Evolutionary conservation across 257 asterid genomes (phyloP).

Genomic region (Echites panduratus): DNA sequence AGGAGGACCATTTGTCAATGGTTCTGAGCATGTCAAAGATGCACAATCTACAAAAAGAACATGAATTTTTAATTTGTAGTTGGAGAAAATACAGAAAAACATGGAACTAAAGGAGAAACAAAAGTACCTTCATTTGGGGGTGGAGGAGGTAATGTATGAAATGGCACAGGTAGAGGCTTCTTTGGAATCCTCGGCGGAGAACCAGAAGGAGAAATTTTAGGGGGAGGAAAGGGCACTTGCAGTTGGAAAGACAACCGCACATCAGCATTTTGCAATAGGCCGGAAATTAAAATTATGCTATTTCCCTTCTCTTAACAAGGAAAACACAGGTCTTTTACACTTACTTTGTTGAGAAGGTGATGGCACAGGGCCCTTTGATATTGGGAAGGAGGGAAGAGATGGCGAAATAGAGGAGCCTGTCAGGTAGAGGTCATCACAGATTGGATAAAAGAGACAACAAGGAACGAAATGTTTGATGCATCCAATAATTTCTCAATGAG

Average conservation of each 20-base stretch:
- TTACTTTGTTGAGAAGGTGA: conserved; percentile 36
- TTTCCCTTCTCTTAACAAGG: conserved; percentile 13
- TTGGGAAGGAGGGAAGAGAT: conserved; percentile 26
- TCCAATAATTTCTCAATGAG: conserved; percentile 10
- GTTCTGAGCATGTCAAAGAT: conserved; percentile 65
- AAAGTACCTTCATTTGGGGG: conserved; percentile 72
- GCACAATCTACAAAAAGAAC: conserved; percentile 52
- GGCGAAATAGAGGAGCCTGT: conserved; percentile 37
- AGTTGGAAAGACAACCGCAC: conserved; percentile 26
- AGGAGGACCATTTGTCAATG: conserved; percentile 65
- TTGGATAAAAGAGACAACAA: conserved; percentile 4
- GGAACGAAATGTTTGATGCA: background rate
- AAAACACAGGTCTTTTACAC: conserved; percentile 29
- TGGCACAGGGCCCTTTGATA: conserved; percentile 29
- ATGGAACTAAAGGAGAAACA: conserved; percentile 5
- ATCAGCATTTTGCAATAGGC: conserved; percentile 22
- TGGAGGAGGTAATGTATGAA: conserved; percentile 77
- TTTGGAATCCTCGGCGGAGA: conserved; percentile 42
- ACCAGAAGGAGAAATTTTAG: conserved; percentile 44
- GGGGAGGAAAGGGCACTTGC: conserved; percentile 53
- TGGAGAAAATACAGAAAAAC: conserved; percentile 2
- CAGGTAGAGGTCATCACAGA: conserved; percentile 17
- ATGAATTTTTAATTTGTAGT: conserved; percentile 4
- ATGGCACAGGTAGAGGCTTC: conserved; percentile 39
- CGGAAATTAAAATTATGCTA: conserved; percentile 15